Evolutionary conservation across 2,329 filamentous ascomycete species (phyloP), one percentile per base, ranked within the genome.

Genomic region (Fusarium brachygibbosum): DNA sequence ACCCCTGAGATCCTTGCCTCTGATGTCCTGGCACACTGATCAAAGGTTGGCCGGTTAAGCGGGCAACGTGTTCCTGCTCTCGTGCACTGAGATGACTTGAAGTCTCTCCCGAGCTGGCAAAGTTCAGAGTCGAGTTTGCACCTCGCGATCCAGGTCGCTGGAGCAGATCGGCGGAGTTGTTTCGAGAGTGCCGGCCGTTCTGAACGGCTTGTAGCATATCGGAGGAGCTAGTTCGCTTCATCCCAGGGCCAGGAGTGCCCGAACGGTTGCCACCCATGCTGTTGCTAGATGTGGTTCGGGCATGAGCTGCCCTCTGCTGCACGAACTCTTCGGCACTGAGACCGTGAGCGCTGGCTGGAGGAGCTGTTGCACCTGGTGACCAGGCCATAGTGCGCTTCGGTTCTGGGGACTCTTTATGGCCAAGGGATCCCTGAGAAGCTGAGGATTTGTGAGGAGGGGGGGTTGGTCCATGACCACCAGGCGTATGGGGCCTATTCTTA

Each of bases 41-140:
- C 50, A 97, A 82, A 0, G 94, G 92, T 0, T 89, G 90, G 1
- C 92, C 92, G 1, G 93, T 97, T 71, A 93, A 85, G 37, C 92
- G 88, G 12, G 94, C 92, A n/a, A 97, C 87, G 71, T 97, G 91
- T 79, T 97, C 93, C 77, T 97, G 94, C 78, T 97, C 94, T 17
- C 91, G 88, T 19, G 94, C 94, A 21, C 92, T 94, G n/a, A 97
- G 84, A 59, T 90, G 87, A 0, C 86, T 84, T 25, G 75, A 83
- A 45, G 75, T 52, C 28, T 81, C 79, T 5, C 79, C 78, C 14
- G 74, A 68, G 37, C 67, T 68, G 6, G 86, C 80, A 68, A 88
- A 84, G 49, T 82, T 80, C 31, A 91, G 78, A 58, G 86, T 76
- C 6, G 79, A 77, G 40, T 82, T 84, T 12, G 89, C 84, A 13